Evolutionary conservation across 495 filamentous ascomycete genomes (phyloP), one percentile per base, ranked within the genome.

Genomic region (Viridothelium virens): DNA sequence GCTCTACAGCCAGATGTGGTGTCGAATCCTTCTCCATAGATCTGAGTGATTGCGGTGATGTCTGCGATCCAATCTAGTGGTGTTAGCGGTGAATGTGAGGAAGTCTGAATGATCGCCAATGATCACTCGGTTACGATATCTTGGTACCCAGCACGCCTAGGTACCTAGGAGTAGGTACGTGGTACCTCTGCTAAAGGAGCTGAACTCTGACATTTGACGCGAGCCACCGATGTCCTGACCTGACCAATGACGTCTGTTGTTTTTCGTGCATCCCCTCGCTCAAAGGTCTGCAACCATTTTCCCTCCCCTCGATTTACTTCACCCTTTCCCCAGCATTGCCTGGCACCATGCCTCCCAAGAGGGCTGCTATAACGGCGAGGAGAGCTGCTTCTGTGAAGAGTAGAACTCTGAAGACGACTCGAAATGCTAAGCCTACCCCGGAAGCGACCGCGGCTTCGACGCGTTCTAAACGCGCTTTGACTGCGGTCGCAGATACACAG

Each of bases 1-100:
- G 77, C 76, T 16, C 66, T 77, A 62, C 69, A 71, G 64, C 67
- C 71, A 38, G 63, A 44, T 6, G 31, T 59, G 7, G 31, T 14
- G 18, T 36, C 53, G 18, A 14, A 36, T 36, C 5, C 7, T 59
- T n/a, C 33, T 34, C 31, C 7, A 36, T n/a, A 14, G 25, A 25
- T 25, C 25, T 25, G 25, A 25, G 25, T 25, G 25, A 25, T 25
- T 25, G 25, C 25, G 25, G 25, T 25, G 25, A 25, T 25, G 25
- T 25, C 25, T 25, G 25, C 25, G 25, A 25, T 25, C 25, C 25
- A 25, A 25, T 25, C 25, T 25, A 25, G 25, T 25, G 25, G 25
- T 25, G 25, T 25, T 25, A 25, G 25, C 25, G 25, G 25, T 25
- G 25, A 25, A 25, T 25, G 25, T 25, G 25, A 25, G 25, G 25